A percentile compares a stretch with the other conserved stretches of the same genome.
These are phyloP conservation scores for Orychophragmus violaceus DNA, from an alignment of 345 rosid genomes.

Conservation along the genomic window DNA sequence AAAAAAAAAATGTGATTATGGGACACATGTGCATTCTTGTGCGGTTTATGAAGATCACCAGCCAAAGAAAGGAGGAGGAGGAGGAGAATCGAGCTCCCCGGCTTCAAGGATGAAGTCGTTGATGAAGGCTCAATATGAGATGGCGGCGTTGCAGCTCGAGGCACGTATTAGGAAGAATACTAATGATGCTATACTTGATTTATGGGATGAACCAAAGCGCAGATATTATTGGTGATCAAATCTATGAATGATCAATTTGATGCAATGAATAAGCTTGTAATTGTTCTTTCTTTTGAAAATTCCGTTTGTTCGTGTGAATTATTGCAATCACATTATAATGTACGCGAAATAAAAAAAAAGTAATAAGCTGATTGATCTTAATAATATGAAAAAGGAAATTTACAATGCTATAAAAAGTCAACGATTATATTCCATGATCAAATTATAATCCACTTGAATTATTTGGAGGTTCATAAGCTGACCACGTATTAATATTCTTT, in stretches of 20 bases:
- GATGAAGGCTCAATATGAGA: constrained; percentile 16
- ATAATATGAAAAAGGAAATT: neutral
- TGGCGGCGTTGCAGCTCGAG: constrained; percentile 4
- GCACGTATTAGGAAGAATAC: constrained; percentile 6
- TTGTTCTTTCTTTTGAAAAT: neutral
- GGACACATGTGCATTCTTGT: constrained; percentile 21
- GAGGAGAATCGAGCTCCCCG: constrained; percentile 4
- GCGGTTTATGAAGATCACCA: constrained; percentile 1
- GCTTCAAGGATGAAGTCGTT: constrained; percentile 6
- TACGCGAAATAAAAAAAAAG: neutral
- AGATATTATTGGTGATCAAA: constrained; percentile 10
- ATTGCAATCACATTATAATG: neutral
- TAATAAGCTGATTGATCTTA: neutral
- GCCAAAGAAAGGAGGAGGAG: neutral
- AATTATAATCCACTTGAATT: neutral
- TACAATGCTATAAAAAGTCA: neutral
- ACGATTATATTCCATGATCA: neutral
- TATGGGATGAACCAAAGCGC: constrained; percentile 16
- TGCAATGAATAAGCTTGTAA: neutral
- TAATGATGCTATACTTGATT: neutral
- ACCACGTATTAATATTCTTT: neutral
- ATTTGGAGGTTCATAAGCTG: neutral
- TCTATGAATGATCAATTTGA: neutral
- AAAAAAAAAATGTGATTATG: constrained; percentile 22
- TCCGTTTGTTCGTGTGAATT: neutral